A percentile compares a stretch with the other conserved stretches of the same genome.
phyloP scores from a whole-genome alignment of 306 rosid species.

The Begonia peltatifolia region DNA sequence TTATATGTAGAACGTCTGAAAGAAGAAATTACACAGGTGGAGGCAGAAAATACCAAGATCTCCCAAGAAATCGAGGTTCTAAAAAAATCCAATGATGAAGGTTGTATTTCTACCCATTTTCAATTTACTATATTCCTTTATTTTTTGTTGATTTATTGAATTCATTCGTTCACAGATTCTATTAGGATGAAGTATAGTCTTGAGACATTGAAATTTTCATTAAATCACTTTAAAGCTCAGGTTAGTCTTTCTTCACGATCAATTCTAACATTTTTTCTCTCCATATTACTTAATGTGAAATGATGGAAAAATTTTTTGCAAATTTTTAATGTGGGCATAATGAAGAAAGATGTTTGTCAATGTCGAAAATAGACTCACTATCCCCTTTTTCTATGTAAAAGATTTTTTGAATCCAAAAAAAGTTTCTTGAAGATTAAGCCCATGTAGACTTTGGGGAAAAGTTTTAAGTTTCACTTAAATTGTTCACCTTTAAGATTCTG shows the following conservation, averaged over 20 bases:
- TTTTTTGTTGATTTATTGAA: conserved; percentile 1
- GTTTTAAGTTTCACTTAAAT: too few relatives aligned
- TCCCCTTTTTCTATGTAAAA: too few relatives aligned
- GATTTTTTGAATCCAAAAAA: too few relatives aligned
- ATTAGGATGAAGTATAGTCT: conserved; percentile 31
- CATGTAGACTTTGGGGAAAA: too few relatives aligned
- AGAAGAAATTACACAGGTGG: conserved; percentile 34
- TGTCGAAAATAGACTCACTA: too few relatives aligned
- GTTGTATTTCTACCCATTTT: conserved; percentile 14
- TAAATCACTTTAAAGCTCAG: conserved; percentile 37
- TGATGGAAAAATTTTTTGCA: too few relatives aligned
- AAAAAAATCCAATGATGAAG: conserved; percentile 23
- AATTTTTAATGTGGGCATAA: too few relatives aligned
- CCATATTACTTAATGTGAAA: too few relatives aligned
- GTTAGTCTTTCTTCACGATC: conserved; percentile 22
- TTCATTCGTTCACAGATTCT: conserved; percentile 31
- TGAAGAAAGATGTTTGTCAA: too few relatives aligned
- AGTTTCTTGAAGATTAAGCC: too few relatives aligned
- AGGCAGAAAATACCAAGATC: conserved; percentile 27
- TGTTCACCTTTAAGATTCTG: too few relatives aligned
- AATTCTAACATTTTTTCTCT: neutral
- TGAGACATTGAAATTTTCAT: conserved; percentile 34
- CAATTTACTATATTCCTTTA: neutral
- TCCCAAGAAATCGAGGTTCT: conserved; percentile 42
- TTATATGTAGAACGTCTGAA: conserved; percentile 35